Evolutionary conservation across 495 filamentous ascomycete species (phyloP).

Genomic region (Geoglossum glabrum): DNA sequence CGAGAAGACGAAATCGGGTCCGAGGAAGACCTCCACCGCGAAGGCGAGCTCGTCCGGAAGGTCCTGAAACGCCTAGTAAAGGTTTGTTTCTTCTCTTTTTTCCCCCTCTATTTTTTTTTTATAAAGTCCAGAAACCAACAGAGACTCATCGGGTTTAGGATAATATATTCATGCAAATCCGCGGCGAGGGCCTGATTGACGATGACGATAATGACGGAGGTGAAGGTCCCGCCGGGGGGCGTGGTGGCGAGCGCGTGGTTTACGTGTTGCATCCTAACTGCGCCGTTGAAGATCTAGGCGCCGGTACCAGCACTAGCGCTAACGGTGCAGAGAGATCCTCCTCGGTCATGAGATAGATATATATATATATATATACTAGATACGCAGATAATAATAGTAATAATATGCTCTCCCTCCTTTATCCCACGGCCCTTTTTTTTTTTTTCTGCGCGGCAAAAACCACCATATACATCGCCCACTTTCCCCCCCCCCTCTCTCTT

Average conservation of each 20-base stretch:
- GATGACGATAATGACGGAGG: conserved; percentile 25
- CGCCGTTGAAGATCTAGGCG: conserved; percentile 46
- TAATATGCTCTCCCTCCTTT: too few species aligned
- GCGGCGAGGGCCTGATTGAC: conserved; percentile 59
- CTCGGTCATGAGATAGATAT: too few species aligned
- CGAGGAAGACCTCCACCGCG: conserved; percentile 58
- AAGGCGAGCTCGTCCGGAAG: conserved; percentile 62
- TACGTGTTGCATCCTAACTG: conserved; percentile 95
- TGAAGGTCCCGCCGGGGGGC: conserved; percentile 9
- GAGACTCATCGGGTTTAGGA: too few species aligned
- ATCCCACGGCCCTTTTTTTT: too few species aligned
- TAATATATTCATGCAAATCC: conserved; percentile 52
- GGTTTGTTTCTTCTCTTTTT: conserved; percentile 30
- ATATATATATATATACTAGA: too few species aligned
- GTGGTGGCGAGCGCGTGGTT: conserved; percentile 31
- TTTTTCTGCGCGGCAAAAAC: too few species aligned
- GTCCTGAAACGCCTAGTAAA: conserved; percentile 92
- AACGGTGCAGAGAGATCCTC: too few species aligned
- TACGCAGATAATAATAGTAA: too few species aligned
- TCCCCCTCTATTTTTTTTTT: background rate
- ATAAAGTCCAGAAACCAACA: conserved; percentile 42
- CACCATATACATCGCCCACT: too few species aligned
- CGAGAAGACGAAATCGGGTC: conserved; percentile 64
- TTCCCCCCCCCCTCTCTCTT: too few species aligned
- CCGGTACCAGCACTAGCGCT: too few species aligned